Evolutionary conservation across 331 rosid genomes (phyloP).

Genomic region (Acacia concinna): DNA sequence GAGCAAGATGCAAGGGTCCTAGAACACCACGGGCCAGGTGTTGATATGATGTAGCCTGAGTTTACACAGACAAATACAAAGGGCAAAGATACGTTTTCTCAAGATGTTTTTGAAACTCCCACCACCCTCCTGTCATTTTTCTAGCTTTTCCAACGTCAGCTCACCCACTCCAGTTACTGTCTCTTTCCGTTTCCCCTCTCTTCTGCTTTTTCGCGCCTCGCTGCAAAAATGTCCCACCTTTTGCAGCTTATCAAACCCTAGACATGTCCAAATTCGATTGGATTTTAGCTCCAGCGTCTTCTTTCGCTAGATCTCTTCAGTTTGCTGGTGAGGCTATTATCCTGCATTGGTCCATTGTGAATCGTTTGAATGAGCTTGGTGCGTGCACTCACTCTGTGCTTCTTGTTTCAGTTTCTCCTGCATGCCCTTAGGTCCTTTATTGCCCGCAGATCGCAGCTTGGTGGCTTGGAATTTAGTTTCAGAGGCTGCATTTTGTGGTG

Average conservation of each 20-base stretch:
- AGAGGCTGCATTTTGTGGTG: constrained; percentile 44
- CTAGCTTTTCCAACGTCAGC: constrained; percentile 25
- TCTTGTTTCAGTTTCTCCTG: constrained; percentile 5
- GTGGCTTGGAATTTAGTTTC: constrained; percentile 14
- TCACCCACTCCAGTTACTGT: constrained; percentile 38
- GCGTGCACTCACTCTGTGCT: constrained; percentile 15
- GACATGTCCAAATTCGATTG: constrained; percentile 30
- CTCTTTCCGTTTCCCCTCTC: constrained; percentile 23
- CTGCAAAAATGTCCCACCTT: constrained; percentile 36
- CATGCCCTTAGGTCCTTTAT: neutral
- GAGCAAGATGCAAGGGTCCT: too few relatives aligned
- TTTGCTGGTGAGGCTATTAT: constrained; percentile 25
- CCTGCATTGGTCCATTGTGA: constrained; percentile 1
- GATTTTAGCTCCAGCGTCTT: constrained; percentile 25
- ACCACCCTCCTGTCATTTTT: constrained; percentile 13
- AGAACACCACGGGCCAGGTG: too few relatives aligned
- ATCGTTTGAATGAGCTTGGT: neutral
- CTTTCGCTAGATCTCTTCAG: constrained; percentile 53
- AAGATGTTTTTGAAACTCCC: neutral
- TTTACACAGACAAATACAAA: neutral
- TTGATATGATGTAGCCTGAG: too few relatives aligned
- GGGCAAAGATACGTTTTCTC: neutral
- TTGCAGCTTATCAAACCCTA: constrained; percentile 39
- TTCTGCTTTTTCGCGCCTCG: constrained; percentile 46
- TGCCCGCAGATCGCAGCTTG: constrained; percentile 29